A percentile compares a stretch with the other conserved stretches of the same genome.
Evolutionary conservation across 2,329 filamentous ascomycete genomes (phyloP).

Genomic region (Pyrenochaeta sp.): DNA sequence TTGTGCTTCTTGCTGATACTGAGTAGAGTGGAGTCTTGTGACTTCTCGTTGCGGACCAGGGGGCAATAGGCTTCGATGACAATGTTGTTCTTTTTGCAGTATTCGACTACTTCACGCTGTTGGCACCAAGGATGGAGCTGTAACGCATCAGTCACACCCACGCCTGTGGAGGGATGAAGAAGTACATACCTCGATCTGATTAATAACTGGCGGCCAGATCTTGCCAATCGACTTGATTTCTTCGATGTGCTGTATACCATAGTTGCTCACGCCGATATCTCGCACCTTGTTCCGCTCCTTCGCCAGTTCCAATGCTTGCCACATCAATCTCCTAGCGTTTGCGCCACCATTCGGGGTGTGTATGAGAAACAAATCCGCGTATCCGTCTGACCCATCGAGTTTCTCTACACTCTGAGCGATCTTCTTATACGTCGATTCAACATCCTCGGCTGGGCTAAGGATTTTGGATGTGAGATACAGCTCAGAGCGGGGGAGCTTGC

Average conservation of each 20-base stretch:
- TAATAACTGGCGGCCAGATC: constrained; percentile 74
- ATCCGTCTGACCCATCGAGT: constrained; percentile 63
- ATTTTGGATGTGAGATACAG: constrained; percentile 79
- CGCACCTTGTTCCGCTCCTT: constrained; percentile 67
- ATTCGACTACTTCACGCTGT: constrained; percentile 66
- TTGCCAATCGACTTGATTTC: constrained; percentile 72
- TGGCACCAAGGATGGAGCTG: constrained; percentile 78
- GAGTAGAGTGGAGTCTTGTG: constrained; percentile 71
- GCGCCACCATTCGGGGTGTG: constrained; percentile 68
- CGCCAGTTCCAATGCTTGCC: constrained; percentile 71
- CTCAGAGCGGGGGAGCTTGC: constrained; percentile 64
- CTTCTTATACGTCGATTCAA: constrained; percentile 67
- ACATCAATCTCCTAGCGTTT: constrained; percentile 67
- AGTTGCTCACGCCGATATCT: constrained; percentile 78
- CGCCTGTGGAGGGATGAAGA: too few species aligned
- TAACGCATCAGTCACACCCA: neutral
- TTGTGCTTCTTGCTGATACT: constrained; percentile 74
- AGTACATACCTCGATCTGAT: constrained; percentile 73
- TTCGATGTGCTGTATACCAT: constrained; percentile 71
- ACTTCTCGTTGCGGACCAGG: constrained; percentile 74
- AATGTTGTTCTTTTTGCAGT: constrained; percentile 67
- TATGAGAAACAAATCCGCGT: constrained; percentile 76
- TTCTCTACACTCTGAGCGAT: constrained; percentile 70
- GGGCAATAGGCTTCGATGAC: constrained; percentile 71
- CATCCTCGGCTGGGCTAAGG: constrained; percentile 60